These are phyloP conservation scores for Polytrichum formosum DNA, from an alignment of 225 moss, liverwort and hornwort species.

Conservation along the genomic window DNA sequence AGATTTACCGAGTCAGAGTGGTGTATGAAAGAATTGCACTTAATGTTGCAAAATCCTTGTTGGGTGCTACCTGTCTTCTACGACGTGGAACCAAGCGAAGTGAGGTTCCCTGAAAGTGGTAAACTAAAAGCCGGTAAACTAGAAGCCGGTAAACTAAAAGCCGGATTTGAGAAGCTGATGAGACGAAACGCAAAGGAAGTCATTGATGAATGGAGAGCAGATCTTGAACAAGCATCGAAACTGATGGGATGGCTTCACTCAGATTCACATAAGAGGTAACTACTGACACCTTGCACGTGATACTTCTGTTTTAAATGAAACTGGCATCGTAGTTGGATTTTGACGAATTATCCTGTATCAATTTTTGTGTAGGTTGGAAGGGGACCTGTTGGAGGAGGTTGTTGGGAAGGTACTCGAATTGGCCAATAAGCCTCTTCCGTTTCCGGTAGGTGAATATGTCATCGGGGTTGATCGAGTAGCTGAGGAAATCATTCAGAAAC, in stretches of 20 bases:
- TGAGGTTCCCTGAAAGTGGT: too few species aligned
- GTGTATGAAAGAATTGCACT: conserved; percentile 1
- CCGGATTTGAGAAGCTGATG: not conserved
- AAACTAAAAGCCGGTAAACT: too few species aligned
- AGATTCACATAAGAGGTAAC: not conserved
- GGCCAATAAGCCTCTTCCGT: not conserved
- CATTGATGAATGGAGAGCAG: not conserved
- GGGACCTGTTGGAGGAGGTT: not conserved
- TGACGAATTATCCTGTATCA: not conserved
- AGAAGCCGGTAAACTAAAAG: not conserved
- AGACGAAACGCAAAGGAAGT: not conserved
- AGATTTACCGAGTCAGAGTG: not conserved
- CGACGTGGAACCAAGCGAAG: not conserved
- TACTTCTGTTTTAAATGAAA: too few species aligned
- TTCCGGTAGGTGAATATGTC: not conserved
- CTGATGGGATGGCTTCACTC: not conserved
- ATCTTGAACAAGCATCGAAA: not conserved
- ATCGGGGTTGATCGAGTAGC: not conserved
- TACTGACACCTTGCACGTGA: too few species aligned
- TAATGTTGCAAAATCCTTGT: not conserved
- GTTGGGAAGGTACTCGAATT: not conserved
- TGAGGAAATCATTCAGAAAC: not conserved
- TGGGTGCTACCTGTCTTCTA: not conserved
- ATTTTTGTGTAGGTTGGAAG: not conserved
- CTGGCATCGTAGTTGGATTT: too few species aligned